phyloP scores from a whole-genome alignment of 2,329 filamentous ascomycete species.

The Didymella exigua region DNA sequence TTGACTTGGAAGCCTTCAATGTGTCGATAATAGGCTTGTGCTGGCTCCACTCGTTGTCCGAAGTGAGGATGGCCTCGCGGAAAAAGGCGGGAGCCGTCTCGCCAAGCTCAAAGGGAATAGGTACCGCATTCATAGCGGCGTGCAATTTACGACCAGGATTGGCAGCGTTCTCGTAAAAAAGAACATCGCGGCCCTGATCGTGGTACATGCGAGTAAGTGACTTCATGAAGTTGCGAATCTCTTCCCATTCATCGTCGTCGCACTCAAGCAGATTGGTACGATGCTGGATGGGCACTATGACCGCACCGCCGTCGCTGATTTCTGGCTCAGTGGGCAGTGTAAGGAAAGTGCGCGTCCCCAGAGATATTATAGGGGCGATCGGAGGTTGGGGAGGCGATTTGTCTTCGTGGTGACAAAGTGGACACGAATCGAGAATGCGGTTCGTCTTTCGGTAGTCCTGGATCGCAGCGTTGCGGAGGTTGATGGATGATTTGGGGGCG shows the following conservation, averaged over 20 bases:
- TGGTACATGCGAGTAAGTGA: slow-evolving; percentile 92
- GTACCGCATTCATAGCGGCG: slow-evolving; percentile 83
- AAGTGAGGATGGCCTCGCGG: slow-evolving; percentile 84
- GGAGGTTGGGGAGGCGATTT: slow-evolving; percentile 69
- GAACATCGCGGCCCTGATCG: slow-evolving; percentile 85
- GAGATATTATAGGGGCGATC: slow-evolving; percentile 80
- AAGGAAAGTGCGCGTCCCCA: slow-evolving; percentile 84
- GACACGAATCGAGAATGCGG: slow-evolving; percentile 82
- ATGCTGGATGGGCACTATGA: slow-evolving; percentile 89
- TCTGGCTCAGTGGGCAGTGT: slow-evolving; percentile 91
- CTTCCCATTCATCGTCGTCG: slow-evolving; percentile 99
- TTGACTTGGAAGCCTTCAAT: slow-evolving; percentile 65
- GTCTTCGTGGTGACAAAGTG: slow-evolving; percentile 92
- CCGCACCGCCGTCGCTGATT: slow-evolving; percentile 78
- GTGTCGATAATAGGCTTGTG: slow-evolving; percentile 96
- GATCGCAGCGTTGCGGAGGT: slow-evolving; percentile 86
- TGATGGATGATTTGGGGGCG: slow-evolving; percentile 85
- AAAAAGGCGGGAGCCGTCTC: slow-evolving; percentile 94
- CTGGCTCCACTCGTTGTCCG: slow-evolving; percentile 94
- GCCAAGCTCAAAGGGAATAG: slow-evolving; percentile 88
- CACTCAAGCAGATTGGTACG: slow-evolving; percentile 92
- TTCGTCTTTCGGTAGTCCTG: slow-evolving; percentile 89
- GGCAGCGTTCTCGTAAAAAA: slow-evolving; percentile 98
- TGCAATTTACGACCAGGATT: slow-evolving; percentile 77
- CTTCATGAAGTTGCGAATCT: slow-evolving; percentile 99